These are phyloP conservation scores for Solanum tarijense DNA, from an alignment of 257 asterid species.

Conservation along the genomic window DNA sequence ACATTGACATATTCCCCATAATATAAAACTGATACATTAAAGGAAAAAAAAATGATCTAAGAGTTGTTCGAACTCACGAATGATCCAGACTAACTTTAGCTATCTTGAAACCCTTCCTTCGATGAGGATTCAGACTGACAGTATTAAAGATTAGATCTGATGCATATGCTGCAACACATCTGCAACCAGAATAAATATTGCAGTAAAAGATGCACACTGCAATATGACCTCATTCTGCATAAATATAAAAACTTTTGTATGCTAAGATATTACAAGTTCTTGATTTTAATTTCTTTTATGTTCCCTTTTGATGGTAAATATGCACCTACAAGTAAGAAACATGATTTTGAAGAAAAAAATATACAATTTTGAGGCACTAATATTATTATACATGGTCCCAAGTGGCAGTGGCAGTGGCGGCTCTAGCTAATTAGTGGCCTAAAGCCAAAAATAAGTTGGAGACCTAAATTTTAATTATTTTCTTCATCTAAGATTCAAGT, in stretches of 20 bases:
- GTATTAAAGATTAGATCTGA: conserved; percentile 73
- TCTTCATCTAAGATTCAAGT: no score
- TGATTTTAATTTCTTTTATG: background rate
- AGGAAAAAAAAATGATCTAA: background rate
- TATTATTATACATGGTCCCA: no score
- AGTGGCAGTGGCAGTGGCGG: background rate
- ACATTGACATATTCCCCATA: background rate
- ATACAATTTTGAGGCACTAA: background rate
- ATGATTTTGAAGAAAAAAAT: background rate
- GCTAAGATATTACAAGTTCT: background rate
- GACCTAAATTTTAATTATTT: no score
- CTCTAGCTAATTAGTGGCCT: no score
- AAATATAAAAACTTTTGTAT: background rate
- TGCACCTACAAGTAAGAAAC: background rate
- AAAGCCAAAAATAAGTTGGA: no score
- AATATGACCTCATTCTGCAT: background rate
- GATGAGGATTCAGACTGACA: conserved; percentile 82
- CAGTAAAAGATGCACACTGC: background rate
- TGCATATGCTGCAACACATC: conserved; percentile 89
- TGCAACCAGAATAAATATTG: conserved; percentile 17
- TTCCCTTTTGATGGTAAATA: background rate
- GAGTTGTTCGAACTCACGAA: conserved; percentile 43
- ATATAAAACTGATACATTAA: background rate
- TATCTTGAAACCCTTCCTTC: conserved; percentile 54
- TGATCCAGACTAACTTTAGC: conserved; percentile 77